Evolutionary conservation across 345 rosid genomes (phyloP), one percentile per base, ranked within the genome.

Genomic region (Ceriops decandra): DNA sequence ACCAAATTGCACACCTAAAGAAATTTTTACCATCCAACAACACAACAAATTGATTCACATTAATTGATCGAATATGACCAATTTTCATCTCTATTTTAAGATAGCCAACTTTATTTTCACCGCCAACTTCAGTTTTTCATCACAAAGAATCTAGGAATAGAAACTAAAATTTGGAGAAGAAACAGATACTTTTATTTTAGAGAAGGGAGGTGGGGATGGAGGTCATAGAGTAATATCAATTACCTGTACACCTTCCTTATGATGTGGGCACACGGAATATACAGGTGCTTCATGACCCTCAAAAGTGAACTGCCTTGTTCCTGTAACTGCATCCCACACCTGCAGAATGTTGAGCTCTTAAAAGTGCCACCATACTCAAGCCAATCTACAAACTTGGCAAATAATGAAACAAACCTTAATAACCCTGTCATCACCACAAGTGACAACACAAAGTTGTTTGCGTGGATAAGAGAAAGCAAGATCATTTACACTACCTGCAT

Each of bases 351-450:
- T 56, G 59, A 24, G 28, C 59, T 22, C 1, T 54, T 24, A 54
- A 8, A 15, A 54, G 30, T 22, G 28, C 59, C 5, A 54, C 16
- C 24, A 22, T 7, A 8, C 30, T 54, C 59, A 54, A 27, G 59
- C 10, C 10, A 21, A 54, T 21, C 15, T 4, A 22, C 16, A 10
- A 54, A 54, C 16, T 22, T 27, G 28, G 30, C 30, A 54, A 11
- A 54, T 54, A 22, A 54, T 13, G 28, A 15, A 54, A 54, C 28
- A 22, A 54, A 54, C 59, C 59, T 54, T 54, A 54, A 54, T 54
- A 30, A 53, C 62, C 84, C 79, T 88, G 83, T 88, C 90, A 74
- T 85, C 90, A 7, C 93, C 90, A 59, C 90, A 86, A 3, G 93
- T 88, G 60, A 88, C 79, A 27, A 85, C 66, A 56, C 85, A 76